Percentiles rank a stretch among this genome's conserved stretches.
These are phyloP conservation scores for Ramaria sp. DNA, from an alignment of 768 basidiomycete species.

Conservation along the genomic window DNA sequence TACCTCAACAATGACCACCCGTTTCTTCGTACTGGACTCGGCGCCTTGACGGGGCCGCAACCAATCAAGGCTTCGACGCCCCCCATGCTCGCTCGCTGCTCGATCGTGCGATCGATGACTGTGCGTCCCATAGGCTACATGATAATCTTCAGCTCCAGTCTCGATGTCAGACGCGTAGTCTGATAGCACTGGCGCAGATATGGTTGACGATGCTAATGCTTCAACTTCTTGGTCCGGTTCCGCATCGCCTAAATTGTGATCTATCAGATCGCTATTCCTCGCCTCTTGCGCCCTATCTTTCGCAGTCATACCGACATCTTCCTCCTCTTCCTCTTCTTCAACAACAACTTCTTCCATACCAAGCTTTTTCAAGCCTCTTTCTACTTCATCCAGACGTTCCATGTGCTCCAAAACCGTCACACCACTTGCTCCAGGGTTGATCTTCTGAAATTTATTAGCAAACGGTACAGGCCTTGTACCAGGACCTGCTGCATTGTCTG, in stretches of 20 bases:
- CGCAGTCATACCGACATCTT: conserved; percentile 62
- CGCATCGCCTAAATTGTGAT: neutral
- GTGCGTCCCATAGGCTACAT: neutral
- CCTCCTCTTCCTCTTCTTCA: conserved; percentile 37
- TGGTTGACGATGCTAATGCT: conserved; percentile 3
- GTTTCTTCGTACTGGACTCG: conserved; percentile 29
- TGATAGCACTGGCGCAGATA: conserved; percentile 5
- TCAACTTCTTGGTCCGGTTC: neutral
- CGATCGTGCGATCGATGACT: conserved; percentile 5
- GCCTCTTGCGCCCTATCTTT: conserved; percentile 29
- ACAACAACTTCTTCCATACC: conserved; percentile 45
- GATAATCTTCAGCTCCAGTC: neutral
- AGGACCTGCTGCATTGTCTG: conserved; percentile 42
- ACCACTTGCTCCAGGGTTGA: conserved; percentile 80
- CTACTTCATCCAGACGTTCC: conserved; percentile 75
- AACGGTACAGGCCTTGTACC: conserved; percentile 70
- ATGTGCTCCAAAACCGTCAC: conserved; percentile 79
- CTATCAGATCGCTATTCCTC: neutral
- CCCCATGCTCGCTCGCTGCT: conserved; percentile 1
- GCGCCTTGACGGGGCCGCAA: conserved; percentile 29
- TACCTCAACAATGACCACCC: conserved; percentile 66
- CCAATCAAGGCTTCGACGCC: conserved; percentile 31
- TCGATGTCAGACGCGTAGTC: conserved; percentile 1
- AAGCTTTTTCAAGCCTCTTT: conserved; percentile 68
- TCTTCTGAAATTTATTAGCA: conserved; percentile 71